Percentiles rank a stretch among this genome's conserved stretches.
These are phyloP conservation scores for Camelina neglecta DNA, from an alignment of 345 rosid genomes.

Conservation along the genomic window DNA sequence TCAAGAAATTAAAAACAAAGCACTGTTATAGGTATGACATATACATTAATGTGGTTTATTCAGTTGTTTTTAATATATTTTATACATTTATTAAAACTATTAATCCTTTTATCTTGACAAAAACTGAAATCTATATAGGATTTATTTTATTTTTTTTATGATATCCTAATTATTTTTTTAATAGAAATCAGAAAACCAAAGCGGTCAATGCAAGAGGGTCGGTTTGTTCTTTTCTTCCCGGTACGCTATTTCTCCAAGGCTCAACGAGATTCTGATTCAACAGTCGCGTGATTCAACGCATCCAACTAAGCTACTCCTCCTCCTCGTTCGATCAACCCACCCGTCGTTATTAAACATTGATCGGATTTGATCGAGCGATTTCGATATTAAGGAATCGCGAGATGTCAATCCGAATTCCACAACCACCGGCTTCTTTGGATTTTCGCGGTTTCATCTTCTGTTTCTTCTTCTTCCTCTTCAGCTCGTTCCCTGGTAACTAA, in stretches of 20 bases:
- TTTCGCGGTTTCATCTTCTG: slow-evolving; percentile 30
- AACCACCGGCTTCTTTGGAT: slow-evolving; percentile 8
- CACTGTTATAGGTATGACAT: not conserved
- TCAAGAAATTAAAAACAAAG: not conserved
- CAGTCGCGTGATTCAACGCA: not conserved
- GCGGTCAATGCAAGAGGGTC: slow-evolving; percentile 32
- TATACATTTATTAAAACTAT: not conserved
- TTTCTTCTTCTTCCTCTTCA: slow-evolving; percentile 36
- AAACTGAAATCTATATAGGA: not conserved
- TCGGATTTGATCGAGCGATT: slow-evolving; percentile 15
- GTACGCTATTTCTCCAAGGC: slow-evolving; percentile 21
- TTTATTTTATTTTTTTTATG: not conserved
- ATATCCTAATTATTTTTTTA: not conserved
- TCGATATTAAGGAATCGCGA: slow-evolving; percentile 22
- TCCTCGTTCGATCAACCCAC: not conserved
- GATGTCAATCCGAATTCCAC: slow-evolving; percentile 34
- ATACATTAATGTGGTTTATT: too few relatives aligned
- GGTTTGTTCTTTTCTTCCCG: slow-evolving; percentile 17
- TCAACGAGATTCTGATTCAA: slow-evolving; percentile 39
- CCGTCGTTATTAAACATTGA: not conserved
- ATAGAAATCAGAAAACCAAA: slow-evolving; percentile 10
- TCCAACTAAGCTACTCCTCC: slow-evolving; percentile 12
- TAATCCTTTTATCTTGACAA: not conserved
- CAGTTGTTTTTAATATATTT: too few relatives aligned
- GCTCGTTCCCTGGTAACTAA: slow-evolving; percentile 37